phyloP scores from a whole-genome alignment of 2,329 filamentous ascomycete species.

The Cladophialophora yegresii region DNA sequence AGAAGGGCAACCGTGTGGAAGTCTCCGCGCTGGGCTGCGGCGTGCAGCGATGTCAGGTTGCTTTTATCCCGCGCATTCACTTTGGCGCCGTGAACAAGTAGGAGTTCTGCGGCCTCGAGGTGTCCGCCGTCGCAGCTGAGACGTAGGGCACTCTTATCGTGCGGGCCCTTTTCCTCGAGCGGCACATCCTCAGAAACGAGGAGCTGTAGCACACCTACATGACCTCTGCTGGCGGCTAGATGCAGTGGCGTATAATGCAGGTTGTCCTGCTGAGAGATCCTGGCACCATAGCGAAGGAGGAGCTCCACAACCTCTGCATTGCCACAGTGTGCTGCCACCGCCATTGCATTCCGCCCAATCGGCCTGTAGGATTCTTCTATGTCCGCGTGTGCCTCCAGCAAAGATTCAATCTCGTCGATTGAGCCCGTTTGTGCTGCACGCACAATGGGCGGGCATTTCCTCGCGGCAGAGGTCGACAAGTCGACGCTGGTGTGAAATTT shows the following conservation, averaged over 20 bases:
- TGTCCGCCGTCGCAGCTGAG: slow-evolving; percentile 6
- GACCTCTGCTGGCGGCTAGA: slow-evolving; percentile 1
- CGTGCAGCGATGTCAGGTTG: slow-evolving; percentile 5
- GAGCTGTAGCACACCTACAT: background rate
- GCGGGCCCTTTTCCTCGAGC: slow-evolving; percentile 1
- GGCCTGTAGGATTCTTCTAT: slow-evolving; percentile 2
- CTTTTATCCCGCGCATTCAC: slow-evolving; percentile 5
- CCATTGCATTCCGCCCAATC: slow-evolving; percentile 7
- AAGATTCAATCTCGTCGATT: slow-evolving; percentile 1
- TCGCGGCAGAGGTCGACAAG: background rate
- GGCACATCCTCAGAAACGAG: background rate
- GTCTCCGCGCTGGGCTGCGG: slow-evolving; percentile 4
- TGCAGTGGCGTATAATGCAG: slow-evolving; percentile 1
- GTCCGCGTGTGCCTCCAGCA: background rate
- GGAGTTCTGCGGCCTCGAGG: slow-evolving; percentile 1
- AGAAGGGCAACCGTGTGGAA: background rate
- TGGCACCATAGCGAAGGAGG: slow-evolving; percentile 5
- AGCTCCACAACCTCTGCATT: slow-evolving; percentile 7
- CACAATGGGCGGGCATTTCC: slow-evolving; percentile 4
- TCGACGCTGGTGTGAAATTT: slow-evolving; percentile 4
- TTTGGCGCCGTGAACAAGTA: slow-evolving; percentile 7
- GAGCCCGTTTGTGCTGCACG: slow-evolving; percentile 1
- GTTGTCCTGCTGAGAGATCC: background rate
- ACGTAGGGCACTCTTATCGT: slow-evolving; percentile 1
- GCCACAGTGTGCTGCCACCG: slow-evolving; percentile 7